Evolutionary conservation across 2,329 filamentous ascomycete species (phyloP).

Genomic region (Apiospora marii): DNA sequence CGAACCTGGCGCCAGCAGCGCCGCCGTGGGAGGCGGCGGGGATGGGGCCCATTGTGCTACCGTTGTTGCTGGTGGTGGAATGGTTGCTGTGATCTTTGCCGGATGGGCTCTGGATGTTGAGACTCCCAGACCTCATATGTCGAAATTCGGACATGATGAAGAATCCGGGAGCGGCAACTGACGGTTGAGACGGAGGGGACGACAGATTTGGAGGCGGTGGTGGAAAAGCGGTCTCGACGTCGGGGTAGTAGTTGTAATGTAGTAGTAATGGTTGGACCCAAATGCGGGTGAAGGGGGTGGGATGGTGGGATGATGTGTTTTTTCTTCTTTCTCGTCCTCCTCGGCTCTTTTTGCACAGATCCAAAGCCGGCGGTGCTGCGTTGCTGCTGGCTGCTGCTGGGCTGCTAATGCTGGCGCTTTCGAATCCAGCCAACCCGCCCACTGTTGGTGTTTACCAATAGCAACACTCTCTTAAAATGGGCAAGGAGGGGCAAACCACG

Average conservation of each 20-base stretch:
- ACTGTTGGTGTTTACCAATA: constrained; percentile 19
- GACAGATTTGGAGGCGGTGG: constrained; percentile 8
- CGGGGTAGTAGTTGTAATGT: constrained; percentile 16
- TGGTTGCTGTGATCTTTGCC: neutral
- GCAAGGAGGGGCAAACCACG: constrained; percentile 18
- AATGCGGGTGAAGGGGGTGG: constrained; percentile 9
- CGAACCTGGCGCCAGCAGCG: constrained; percentile 51
- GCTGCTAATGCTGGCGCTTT: neutral
- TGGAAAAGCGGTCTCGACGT: constrained; percentile 20
- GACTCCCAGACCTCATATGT: constrained; percentile 65
- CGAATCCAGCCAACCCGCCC: constrained; percentile 11
- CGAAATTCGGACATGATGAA: constrained; percentile 59
- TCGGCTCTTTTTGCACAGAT: constrained; percentile 18
- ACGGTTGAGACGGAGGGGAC: constrained; percentile 7
- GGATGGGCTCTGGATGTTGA: constrained; percentile 51
- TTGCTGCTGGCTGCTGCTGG: neutral
- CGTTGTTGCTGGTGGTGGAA: constrained; percentile 37
- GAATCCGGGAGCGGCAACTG: constrained; percentile 27
- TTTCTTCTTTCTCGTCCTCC: neutral
- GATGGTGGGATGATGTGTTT: constrained; percentile 13
- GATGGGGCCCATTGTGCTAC: constrained; percentile 45
- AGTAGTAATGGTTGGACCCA: constrained; percentile 17
- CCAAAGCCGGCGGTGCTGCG: neutral
- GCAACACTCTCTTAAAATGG: neutral
- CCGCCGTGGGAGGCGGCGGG: constrained; percentile 10